Conservation (phyloP, 306 rosid genomes). For the Astragalus glycyphyllos region DNA sequence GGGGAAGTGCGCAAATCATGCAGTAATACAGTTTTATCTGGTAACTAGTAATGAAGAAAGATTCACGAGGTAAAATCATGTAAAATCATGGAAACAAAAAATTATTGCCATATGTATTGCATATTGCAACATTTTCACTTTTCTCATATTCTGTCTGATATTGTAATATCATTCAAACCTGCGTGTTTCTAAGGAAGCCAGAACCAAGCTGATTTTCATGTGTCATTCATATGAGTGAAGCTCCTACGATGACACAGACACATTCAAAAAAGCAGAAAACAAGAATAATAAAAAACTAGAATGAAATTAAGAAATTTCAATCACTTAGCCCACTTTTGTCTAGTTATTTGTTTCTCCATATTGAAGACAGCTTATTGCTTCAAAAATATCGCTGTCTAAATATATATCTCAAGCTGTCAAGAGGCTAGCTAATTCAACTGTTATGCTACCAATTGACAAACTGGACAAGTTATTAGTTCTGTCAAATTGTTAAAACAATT, state of each 20-base stretch:
- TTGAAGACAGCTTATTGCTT: slow-evolving; percentile 13
- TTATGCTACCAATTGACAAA: slow-evolving; percentile 21
- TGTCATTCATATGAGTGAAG: background rate
- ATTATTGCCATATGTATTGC: too few species aligned
- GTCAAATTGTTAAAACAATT: slow-evolving; percentile 18
- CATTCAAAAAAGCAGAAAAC: background rate
- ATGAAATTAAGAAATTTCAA: background rate
- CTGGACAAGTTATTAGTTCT: slow-evolving; percentile 24
- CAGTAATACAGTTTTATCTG: too few species aligned
- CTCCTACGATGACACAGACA: slow-evolving; percentile 19
- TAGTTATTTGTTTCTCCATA: background rate
- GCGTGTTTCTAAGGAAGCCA: background rate
- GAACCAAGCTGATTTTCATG: slow-evolving; percentile 2
- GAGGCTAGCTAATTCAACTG: slow-evolving; percentile 26
- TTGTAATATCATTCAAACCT: slow-evolving; percentile 2
- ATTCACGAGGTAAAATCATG: too few species aligned
- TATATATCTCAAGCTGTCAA: slow-evolving; percentile 7
- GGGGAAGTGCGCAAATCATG: too few species aligned
- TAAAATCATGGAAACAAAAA: too few species aligned
- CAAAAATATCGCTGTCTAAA: background rate
- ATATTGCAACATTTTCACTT: too few species aligned
- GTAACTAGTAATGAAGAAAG: too few species aligned
- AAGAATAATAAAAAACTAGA: background rate
- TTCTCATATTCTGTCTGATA: background rate
- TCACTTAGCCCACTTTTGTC: background rate